A percentile compares a stretch with the other conserved stretches of the same genome.
Conservation (phyloP, 2,329 filamentous ascomycete genomes). For the Scedosporium aurantiacum region DNA sequence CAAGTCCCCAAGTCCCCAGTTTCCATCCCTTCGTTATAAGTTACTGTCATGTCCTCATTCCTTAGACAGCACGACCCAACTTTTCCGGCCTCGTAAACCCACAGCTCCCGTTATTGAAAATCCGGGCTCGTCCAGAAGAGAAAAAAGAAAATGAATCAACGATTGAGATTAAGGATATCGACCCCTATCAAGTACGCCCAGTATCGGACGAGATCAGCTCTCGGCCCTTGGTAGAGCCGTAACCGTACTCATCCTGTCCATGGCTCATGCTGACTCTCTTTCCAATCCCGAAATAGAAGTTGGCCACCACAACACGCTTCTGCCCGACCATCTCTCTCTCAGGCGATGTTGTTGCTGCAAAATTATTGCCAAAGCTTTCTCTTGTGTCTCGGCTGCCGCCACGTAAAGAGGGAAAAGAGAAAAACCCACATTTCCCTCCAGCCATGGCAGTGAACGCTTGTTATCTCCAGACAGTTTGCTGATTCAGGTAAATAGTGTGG, state of each 20-base stretch:
- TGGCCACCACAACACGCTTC: neutral
- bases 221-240: neutral
- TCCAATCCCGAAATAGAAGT: neutral
- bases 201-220: neutral
- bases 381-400: neutral
- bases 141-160: neutral
- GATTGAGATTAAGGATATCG: neutral
- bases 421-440: neutral
- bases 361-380: neutral
- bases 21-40: neutral
- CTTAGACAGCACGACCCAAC: neutral
- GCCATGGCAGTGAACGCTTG: neutral
- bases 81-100: neutral
- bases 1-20: neutral
- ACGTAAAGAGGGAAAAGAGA: neutral
- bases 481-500: slow-evolving; percentile 2
- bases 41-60: neutral
- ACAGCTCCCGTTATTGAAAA: neutral
- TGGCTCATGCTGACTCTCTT: neutral
- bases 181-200: neutral
- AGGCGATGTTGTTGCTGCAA: neutral
- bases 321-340: neutral
- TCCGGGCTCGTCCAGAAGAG: neutral
- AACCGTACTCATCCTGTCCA: neutral
- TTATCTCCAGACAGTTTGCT: neutral